Base-by-base conservation (phyloP, 106 monocot genomes). In the Allium sativum region DNA sequence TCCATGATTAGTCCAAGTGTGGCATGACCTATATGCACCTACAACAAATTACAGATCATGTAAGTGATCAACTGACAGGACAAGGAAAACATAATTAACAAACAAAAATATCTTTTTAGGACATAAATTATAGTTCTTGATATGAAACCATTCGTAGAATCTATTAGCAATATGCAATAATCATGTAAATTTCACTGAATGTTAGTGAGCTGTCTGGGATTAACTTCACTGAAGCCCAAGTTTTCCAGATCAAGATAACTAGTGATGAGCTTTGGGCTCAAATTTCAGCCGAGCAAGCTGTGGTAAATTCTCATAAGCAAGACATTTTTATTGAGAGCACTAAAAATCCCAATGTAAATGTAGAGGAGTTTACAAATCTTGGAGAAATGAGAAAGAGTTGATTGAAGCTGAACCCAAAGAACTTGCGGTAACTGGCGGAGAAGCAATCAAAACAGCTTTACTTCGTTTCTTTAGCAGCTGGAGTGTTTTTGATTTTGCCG, bases 211-310 rank as follows among this genome's bases (percentile, higher is more conserved):
- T 98, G 64, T 64, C 82, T 62, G 81, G 76, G 62, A 73, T 78
- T 73, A 84, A 87, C 64, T 85, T 98, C 68, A 66, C 73, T 44
- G 96, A 85, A 77, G 91, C 79, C 44, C 91, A 98, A 72, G 87
- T 98, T 69, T 84, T 98, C 42, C 91, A 84, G 68, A 71, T 76
- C 14, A 76, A 76, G 96, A 92, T 98, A 55, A 74, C 68, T 12
- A 76, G 92, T 76, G 82, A 63, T 62, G 92, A 84, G 22, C 59
- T 92, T 42, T 98, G 84, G 88, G 62, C 68, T 47, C 69, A 64
- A 59, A 76, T 71, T 78, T 31, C 69, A 42, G 69, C 53, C 52
- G 64, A 80, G 50, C 68, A 76, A 53, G 68, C 52, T 75, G 55
- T 75, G 10, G 43, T 63, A 44, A 61, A 65, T 69, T 68, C 68